Conservation (phyloP, 139 green algal genomes). For the Tetraselmis striata region DNA sequence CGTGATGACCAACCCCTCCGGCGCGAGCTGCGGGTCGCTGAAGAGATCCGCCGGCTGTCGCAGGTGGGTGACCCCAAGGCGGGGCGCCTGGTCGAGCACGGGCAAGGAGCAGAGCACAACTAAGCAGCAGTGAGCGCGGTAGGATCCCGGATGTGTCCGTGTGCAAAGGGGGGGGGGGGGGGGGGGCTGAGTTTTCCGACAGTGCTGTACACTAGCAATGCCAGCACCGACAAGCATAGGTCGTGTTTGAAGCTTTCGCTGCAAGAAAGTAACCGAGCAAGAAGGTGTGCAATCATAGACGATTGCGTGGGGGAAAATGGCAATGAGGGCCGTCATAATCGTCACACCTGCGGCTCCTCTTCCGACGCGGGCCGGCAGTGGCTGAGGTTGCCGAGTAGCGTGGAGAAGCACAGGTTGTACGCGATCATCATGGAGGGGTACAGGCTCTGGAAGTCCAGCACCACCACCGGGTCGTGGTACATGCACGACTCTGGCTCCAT, state of each 20-base stretch:
- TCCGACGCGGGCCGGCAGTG: constrained; percentile 30
- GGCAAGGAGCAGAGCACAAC: neutral
- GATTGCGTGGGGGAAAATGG: no score
- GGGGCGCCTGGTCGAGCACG: neutral
- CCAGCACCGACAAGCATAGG: no score
- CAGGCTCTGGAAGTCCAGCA: constrained; percentile 97
- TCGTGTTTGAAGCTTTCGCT: no score
- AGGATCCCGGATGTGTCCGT: no score
- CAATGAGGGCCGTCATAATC: no score
- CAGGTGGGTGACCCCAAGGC: neutral
- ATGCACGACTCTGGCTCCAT: constrained; percentile 88
- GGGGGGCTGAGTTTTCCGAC: no score
- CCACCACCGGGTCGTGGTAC: constrained; percentile 72
- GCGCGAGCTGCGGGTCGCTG: neutral
- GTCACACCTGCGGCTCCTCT: neutral
- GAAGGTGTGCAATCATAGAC: no score
- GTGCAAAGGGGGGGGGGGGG: no score
- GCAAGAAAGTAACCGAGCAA: no score
- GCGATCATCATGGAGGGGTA: constrained; percentile 93
- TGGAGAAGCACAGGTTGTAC: constrained; percentile 98
- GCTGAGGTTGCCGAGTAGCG: constrained; percentile 62
- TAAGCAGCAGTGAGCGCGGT: no score
- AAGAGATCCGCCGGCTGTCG: neutral
- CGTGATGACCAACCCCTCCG: constrained; percentile 50
- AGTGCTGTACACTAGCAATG: no score